A percentile compares a stretch with the other conserved stretches of the same genome.
Conservation (phyloP, 306 rosid genomes). For the Pyrus pyrifolia region DNA sequence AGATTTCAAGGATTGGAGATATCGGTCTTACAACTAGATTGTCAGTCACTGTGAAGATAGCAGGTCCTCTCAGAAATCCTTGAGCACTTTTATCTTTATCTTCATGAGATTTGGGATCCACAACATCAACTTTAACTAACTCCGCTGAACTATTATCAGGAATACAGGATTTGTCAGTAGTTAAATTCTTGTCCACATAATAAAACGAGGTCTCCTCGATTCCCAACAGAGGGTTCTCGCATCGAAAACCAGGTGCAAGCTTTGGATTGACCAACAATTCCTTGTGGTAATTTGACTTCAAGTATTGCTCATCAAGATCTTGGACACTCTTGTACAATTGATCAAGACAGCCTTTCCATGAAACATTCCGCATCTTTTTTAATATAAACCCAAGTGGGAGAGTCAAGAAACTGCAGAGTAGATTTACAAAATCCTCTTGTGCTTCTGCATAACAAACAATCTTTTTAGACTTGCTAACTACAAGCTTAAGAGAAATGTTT, state of each 20-base stretch:
- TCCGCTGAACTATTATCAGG: neutral
- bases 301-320: neutral
- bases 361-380: neutral
- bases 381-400: neutral
- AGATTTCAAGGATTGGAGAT: neutral
- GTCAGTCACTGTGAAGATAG: slow-evolving; percentile 1
- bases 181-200: neutral
- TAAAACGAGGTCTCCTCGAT: neutral
- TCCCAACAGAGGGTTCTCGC: neutral
- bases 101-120: neutral
- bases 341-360: slow-evolving; percentile 3
- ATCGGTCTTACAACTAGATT: neutral
- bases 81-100: neutral
- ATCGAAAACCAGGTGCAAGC: neutral
- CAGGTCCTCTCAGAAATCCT: neutral
- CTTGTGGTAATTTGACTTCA: neutral
- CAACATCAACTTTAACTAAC: neutral
- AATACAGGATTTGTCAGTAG: neutral
- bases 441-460: slow-evolving; percentile 16
- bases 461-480: slow-evolving; percentile 10
- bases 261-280: slow-evolving; percentile 9
- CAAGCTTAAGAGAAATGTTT: neutral
- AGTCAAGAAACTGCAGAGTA: too few species aligned
- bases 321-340: slow-evolving; percentile 5
- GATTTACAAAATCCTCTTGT: too few species aligned